These are phyloP conservation scores for Sclerotinia trifoliorum DNA, from an alignment of 2,329 filamentous ascomycete genomes.

Conservation along the genomic window DNA sequence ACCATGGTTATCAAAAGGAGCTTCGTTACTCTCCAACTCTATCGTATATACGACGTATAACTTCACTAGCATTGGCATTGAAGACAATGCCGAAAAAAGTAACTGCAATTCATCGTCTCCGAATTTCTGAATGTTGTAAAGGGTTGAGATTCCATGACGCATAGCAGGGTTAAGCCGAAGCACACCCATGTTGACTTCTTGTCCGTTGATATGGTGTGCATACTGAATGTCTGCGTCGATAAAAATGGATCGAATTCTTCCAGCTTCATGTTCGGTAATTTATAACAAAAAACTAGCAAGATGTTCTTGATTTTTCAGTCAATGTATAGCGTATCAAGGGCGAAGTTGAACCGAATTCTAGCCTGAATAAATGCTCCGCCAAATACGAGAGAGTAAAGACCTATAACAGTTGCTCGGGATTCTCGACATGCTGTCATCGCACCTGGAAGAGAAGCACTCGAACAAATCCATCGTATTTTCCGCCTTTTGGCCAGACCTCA, in stretches of 20 bases:
- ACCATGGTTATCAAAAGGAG: too few relatives aligned
- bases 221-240: background rate
- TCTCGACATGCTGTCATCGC: background rate
- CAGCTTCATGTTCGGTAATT: background rate
- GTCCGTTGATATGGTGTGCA: background rate
- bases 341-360: background rate
- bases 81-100: too few relatives aligned
- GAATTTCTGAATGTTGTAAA: too few relatives aligned
- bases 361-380: fast-evolving
- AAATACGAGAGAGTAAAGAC: background rate
- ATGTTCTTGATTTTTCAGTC: background rate
- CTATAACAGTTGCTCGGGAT: background rate
- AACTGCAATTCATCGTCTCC: too few relatives aligned
- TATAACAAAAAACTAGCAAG: background rate
- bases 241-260: background rate
- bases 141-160: background rate
- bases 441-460: background rate
- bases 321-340: background rate
- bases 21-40: too few relatives aligned
- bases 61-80: too few relatives aligned
- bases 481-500: background rate
- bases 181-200: background rate
- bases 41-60: too few relatives aligned
- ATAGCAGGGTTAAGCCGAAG: background rate
- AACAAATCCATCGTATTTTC: background rate